phyloP scores from a whole-genome alignment of 2,329 filamentous ascomycete species.

The Polychaeton citri region DNA sequence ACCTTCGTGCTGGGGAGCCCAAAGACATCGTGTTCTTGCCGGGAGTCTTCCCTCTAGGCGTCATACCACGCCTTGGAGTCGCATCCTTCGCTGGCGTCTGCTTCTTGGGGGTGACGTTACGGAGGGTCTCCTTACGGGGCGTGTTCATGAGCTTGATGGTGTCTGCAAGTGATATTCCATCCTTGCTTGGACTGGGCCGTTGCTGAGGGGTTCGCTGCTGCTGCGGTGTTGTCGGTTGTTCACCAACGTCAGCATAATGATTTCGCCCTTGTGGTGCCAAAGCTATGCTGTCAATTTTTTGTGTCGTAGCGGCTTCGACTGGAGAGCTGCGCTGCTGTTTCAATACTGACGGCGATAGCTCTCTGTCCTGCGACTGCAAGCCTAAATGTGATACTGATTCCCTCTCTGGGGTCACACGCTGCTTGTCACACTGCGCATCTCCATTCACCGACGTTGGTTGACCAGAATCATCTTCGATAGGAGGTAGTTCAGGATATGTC shows the following conservation, averaged over 20 bases:
- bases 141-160: slow-evolving; percentile 36
- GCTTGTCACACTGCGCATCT: no score
- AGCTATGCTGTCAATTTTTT: no score
- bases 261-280: no score
- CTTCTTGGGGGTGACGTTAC: slow-evolving; percentile 26
- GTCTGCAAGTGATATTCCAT: slow-evolving; percentile 22
- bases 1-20: slow-evolving; percentile 13
- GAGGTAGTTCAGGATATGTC: no score
- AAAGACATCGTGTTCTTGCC: slow-evolving; percentile 12
- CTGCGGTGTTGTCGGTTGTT: not conserved
- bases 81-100: slow-evolving; percentile 23
- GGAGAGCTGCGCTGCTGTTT: slow-evolving; percentile 12
- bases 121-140: slow-evolving; percentile 31
- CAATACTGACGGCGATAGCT: slow-evolving; percentile 14
- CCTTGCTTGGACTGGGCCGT: not conserved
- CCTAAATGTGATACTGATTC: no score
- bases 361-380: no score
- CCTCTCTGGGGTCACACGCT: no score
- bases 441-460: no score
- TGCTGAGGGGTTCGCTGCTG: slow-evolving; percentile 7
- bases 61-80: slow-evolving; percentile 28
- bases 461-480: no score
- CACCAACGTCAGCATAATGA: no score
- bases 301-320: no score
- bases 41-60: slow-evolving; percentile 19